Evolutionary conservation across 73 alveolate genomes (phyloP).

Genomic region (Chromera velia): DNA sequence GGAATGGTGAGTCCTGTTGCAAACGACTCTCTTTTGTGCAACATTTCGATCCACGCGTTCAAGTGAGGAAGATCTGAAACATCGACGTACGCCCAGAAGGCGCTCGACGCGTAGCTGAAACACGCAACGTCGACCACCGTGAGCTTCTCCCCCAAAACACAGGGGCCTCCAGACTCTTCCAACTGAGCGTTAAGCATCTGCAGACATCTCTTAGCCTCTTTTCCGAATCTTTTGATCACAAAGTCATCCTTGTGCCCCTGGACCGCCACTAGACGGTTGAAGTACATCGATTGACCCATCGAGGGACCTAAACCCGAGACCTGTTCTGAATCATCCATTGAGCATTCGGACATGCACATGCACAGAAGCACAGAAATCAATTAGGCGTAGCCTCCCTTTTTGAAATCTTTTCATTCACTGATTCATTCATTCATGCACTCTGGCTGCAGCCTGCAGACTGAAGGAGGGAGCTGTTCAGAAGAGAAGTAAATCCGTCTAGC

Average conservation of each 20-base stretch:
- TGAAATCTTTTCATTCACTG: background rate
- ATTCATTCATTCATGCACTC: no score
- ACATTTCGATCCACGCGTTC: background rate
- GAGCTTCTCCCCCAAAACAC: conserved; percentile 12
- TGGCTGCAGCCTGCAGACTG: no score
- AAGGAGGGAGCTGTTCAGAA: no score
- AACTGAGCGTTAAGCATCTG: conserved; percentile 25
- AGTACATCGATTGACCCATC: conserved; percentile 30
- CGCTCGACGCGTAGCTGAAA: conserved; percentile 23
- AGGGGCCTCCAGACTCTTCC: conserved; percentile 11
- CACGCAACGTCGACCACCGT: conserved; percentile 21
- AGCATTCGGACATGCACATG: background rate
- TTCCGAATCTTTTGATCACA: conserved; percentile 19
- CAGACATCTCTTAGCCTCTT: conserved; percentile 16
- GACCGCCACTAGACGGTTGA: conserved; percentile 14
- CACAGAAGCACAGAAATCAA: no score
- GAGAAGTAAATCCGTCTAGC: no score
- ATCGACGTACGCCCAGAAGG: conserved; percentile 29
- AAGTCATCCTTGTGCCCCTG: conserved; percentile 11
- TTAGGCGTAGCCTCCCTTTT: background rate
- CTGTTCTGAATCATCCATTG: background rate
- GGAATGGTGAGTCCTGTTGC: conserved; percentile 18
- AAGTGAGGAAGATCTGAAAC: conserved; percentile 3
- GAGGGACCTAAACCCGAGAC: conserved; percentile 23
- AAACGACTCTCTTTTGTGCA: conserved; percentile 30